phyloP scores from a whole-genome alignment of 306 rosid species.

The cucumber (Cucumis sativus) region Cucumber_9930_V3 NC_026660.2:31100001-31100500 shows the following conservation, averaged over 20 bases:
- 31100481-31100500: not conserved
- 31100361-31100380: not conserved
- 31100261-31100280: not conserved
- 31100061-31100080: not conserved
- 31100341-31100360: not conserved
- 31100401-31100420: not conserved
- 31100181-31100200: not conserved
- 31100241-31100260: not conserved
- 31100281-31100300: not conserved
- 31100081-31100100: not conserved
- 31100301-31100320: not conserved
- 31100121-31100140: not conserved
- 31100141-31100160: not conserved
- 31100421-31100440: not conserved
- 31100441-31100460: not conserved
- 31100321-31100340: constrained; percentile 1
- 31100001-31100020: not conserved
- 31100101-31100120: not conserved
- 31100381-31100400: not conserved
- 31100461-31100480: not conserved
- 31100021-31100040: not conserved
- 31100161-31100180: not conserved
- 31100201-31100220: not conserved
- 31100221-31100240: not conserved
- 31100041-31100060: not conserved